Evolutionary conservation across 148 eudicot species (phyloP).

Genomic region (Cornus kousa): DNA sequence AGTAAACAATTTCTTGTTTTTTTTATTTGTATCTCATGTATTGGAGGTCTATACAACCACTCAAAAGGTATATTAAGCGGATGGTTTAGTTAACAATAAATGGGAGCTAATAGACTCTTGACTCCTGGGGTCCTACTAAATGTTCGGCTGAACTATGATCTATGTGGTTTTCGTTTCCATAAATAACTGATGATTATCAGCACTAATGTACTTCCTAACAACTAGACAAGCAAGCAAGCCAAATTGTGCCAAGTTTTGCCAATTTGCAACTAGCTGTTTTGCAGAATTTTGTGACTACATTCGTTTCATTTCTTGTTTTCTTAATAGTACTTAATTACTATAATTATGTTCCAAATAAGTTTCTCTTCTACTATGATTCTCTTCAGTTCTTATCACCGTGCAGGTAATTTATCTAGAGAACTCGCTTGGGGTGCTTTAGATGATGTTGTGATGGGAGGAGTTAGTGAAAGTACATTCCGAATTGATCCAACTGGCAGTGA

Average conservation of each 20-base stretch:
- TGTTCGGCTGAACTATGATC: no score
- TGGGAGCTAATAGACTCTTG: not conserved
- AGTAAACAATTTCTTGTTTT: not conserved
- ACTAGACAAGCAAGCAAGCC: not conserved
- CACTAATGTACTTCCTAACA: not conserved
- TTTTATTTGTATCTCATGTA: not conserved
- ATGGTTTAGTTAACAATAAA: not conserved
- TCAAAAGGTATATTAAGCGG: not conserved
- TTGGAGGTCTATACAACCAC: not conserved
- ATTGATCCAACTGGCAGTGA: slow-evolving; percentile 82
- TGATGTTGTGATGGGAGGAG: slow-evolving; percentile 99
- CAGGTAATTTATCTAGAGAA: slow-evolving; percentile 69
- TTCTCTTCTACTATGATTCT: not conserved
- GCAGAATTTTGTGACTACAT: not conserved
- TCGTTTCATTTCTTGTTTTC: not conserved
- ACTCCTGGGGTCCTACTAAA: no score
- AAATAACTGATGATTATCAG: not conserved
- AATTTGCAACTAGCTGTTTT: not conserved
- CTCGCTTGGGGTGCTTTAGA: slow-evolving; percentile 98
- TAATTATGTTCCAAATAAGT: not conserved
- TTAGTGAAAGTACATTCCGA: slow-evolving; percentile 77
- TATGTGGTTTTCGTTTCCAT: no score
- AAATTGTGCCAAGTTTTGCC: not conserved
- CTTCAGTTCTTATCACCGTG: slow-evolving; percentile 8
- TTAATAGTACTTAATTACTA: not conserved